Conservation (phyloP, 2,329 filamentous ascomycete species). For the Conoideocrella luteorostrata region DNA sequence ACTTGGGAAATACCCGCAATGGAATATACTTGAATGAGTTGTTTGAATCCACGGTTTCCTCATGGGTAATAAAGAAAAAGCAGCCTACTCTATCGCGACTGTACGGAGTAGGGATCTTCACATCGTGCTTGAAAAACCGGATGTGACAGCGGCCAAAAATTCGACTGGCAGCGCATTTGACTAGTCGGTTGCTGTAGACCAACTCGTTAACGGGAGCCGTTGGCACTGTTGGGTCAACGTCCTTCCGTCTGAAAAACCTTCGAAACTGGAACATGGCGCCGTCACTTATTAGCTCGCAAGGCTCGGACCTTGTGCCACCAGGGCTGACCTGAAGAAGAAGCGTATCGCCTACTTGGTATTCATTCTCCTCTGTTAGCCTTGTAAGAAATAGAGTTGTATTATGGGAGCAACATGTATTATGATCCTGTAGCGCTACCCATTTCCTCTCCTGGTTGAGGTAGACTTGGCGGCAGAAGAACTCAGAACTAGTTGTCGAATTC, state of each 20-base stretch:
- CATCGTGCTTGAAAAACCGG: constrained; percentile 40
- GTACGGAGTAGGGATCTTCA: constrained; percentile 56
- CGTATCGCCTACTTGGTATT: constrained; percentile 51
- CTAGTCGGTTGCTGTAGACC: constrained; percentile 43
- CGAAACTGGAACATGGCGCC: constrained; percentile 35
- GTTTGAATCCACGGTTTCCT: background rate
- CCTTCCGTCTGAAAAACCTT: constrained; percentile 42
- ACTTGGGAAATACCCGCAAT: constrained; percentile 25
- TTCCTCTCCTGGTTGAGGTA: constrained; percentile 54
- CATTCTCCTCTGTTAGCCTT: background rate
- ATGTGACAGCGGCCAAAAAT: constrained; percentile 56
- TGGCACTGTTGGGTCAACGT: constrained; percentile 25
- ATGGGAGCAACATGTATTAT: constrained; percentile 50
- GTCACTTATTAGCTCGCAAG: constrained; percentile 49
- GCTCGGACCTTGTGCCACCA: constrained; percentile 41
- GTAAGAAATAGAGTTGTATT: constrained; percentile 14
- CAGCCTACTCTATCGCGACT: constrained; percentile 58
- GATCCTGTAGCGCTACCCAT: constrained; percentile 52
- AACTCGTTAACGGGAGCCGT: constrained; percentile 49
- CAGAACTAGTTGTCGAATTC: constrained; percentile 35
- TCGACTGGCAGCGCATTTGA: constrained; percentile 26
- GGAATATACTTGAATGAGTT: constrained; percentile 23
- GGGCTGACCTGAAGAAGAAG: constrained; percentile 39
- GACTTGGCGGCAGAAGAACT: constrained; percentile 65
- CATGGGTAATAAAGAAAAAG: constrained; percentile 55